Evolutionary conservation across 345 rosid species (phyloP), one percentile per base, ranked within the genome.

Genomic region (Mallotus nudiflorus): DNA sequence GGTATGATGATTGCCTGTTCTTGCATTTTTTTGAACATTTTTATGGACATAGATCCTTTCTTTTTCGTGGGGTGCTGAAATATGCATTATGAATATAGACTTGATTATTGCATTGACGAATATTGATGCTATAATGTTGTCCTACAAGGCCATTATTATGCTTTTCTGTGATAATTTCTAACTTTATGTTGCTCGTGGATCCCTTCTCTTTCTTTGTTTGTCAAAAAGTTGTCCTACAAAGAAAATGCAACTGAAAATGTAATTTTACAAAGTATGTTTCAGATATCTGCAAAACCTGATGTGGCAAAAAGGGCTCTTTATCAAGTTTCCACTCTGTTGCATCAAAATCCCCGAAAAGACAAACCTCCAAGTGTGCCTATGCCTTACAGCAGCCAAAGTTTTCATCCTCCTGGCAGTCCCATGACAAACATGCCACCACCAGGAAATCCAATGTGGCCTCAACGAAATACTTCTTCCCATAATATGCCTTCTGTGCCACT

Each of bases 281-380:
- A 88, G 93, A 84, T 88, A 66, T 83, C 87, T 48, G 90, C 88
- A 62, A 79, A 83, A 65, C 75, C 71, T 15, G 81, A 71, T 66
- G 79, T 81, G 45, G 86, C 73, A 25, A 86, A 77, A 78, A 77
- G 73, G 73, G 93, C 86, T 61, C 80, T 88, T n/a, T 85, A 70
- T 76, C 85, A 83, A 75, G 78, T 86, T 58, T 80, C 93, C 42
- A 76, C 83, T 54, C 75, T 70, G 28, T 74, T 88, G 73, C 90
- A 88, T 74, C 81, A 78, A 63, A 88, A 83, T 80, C 87, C 88
- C 19, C 75, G 85, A 50, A 85, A 84, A 64, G 87, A 78, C 55
- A 76, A 79, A 56, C 78, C 83, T 25, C 82, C 84, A 55, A 75
- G 69, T 63, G 42, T 73, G 50, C 60, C 86, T 28, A 44, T 65